Evolutionary conservation across 1,284 basidiomycete genomes (phyloP).

Genomic region (Rhodotorula mucilaginosa): DNA sequence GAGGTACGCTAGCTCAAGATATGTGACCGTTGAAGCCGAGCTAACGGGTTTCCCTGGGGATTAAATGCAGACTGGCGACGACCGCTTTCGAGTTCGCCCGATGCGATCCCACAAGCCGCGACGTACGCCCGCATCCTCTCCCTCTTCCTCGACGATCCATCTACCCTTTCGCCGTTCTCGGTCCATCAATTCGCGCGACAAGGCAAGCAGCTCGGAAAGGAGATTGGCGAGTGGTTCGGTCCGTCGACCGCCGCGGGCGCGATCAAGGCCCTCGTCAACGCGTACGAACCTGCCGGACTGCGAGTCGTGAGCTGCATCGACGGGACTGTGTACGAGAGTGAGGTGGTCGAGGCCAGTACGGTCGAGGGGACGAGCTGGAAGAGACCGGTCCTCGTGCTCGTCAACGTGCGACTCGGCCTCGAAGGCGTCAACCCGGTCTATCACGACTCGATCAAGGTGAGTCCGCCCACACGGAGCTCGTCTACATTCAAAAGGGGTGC

Average conservation of each 20-base stretch:
- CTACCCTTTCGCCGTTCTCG: constrained; percentile 84
- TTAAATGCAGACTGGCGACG: constrained; percentile 69
- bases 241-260: constrained; percentile 95
- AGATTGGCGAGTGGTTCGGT: constrained; percentile 97
- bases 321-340: constrained; percentile 76
- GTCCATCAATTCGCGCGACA: constrained; percentile 94
- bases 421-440: constrained; percentile 94
- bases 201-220: constrained; percentile 83
- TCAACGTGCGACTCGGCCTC: constrained; percentile 82
- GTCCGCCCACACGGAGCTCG: constrained; percentile 33
- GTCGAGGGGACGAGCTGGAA: constrained; percentile 60
- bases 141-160: constrained; percentile 92
- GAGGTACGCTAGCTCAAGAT: constrained; percentile 61
- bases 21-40: background rate
- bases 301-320: constrained; percentile 81
- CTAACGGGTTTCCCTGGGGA: background rate
- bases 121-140: constrained; percentile 82
- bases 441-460: constrained; percentile 86
- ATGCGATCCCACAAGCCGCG: constrained; percentile 34
- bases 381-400: constrained; percentile 78
- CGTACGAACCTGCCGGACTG: constrained; percentile 75
- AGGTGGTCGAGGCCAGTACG: constrained; percentile 67
- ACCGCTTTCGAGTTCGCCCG: constrained; percentile 53
- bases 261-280: constrained; percentile 78
- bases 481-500: background rate